Conservation (phyloP, 1,284 basidiomycete species). For the Flammula alnicola region DNA sequence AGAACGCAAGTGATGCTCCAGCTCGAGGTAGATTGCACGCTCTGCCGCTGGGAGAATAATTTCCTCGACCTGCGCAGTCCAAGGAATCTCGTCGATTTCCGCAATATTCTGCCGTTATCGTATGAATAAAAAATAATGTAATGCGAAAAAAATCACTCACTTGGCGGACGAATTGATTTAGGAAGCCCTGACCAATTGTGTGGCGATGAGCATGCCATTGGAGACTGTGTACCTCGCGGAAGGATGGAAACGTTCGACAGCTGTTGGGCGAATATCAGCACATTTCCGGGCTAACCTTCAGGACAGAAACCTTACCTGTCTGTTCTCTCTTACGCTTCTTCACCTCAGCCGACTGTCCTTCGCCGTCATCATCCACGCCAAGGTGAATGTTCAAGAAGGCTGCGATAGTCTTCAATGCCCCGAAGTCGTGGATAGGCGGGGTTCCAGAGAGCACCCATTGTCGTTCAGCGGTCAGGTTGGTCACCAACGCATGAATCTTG, state of each 20-base stretch:
- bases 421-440: conserved; percentile 91
- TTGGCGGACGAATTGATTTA: conserved; percentile 85
- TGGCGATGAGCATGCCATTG: conserved; percentile 93
- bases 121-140: conserved; percentile 1
- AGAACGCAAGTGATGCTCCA: conserved; percentile 92
- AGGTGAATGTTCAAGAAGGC: conserved; percentile 86
- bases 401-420: conserved; percentile 89
- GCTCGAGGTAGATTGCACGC: conserved; percentile 92
- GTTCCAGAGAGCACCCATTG: conserved; percentile 98
- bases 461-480: conserved; percentile 76
- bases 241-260: conserved; percentile 95
- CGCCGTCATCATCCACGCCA: conserved; percentile 88
- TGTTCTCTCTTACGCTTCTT: conserved; percentile 85
- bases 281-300: background rate
- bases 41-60: conserved; percentile 90
- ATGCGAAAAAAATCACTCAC: conserved; percentile 42
- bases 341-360: conserved; percentile 74
- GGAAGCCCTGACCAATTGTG: conserved; percentile 82
- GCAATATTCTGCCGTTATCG: conserved; percentile 78
- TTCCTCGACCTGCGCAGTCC: conserved; percentile 67
- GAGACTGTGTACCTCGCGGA: conserved; percentile 90
- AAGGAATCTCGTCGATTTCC: conserved; percentile 95
- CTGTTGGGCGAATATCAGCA: conserved; percentile 40
- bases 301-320: conserved; percentile 59
- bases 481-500: conserved; percentile 79